These are phyloP conservation scores for baker's yeast (Saccharomyces cerevisiae) DNA, from an alignment of 805 yeast genomes.

Conservation along the genomic window DNA sequence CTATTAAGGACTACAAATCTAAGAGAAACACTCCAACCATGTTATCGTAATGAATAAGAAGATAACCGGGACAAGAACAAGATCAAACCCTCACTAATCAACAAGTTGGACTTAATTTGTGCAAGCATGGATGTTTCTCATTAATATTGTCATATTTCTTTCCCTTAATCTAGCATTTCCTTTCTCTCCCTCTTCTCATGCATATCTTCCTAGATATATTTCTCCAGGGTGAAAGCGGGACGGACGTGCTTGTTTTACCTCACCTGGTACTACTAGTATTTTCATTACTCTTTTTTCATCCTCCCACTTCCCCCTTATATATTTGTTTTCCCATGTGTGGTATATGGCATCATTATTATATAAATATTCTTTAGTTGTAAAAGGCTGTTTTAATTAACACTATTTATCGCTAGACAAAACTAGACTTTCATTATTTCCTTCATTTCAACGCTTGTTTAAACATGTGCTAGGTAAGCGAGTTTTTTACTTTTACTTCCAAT, in stretches of 20 bases:
- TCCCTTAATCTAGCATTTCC: neutral
- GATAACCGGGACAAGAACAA: neutral
- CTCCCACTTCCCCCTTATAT: neutral
- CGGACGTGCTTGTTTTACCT: neutral
- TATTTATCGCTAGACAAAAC: neutral
- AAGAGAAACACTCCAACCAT: slow-evolving; percentile 44
- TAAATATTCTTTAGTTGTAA: neutral
- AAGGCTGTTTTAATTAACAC: neutral
- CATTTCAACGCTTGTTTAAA: neutral
- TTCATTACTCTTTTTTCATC: neutral
- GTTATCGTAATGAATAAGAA: neutral
- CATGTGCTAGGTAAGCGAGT: too few species aligned
- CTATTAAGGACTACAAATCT: slow-evolving; percentile 85
- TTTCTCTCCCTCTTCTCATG: neutral
- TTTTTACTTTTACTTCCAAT: too few species aligned
- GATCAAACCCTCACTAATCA: neutral
- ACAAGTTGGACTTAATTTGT: neutral
- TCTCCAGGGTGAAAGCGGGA: neutral
- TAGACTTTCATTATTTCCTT: neutral
- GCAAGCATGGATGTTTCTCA: neutral
- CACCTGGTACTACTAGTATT: neutral
- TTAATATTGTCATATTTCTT: neutral
- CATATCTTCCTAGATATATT: neutral
- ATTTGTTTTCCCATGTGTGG: neutral
- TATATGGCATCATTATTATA: neutral